phyloP scores from a whole-genome alignment of 2,329 filamentous ascomycete genomes.

The Monosporascus sp. region DNA sequence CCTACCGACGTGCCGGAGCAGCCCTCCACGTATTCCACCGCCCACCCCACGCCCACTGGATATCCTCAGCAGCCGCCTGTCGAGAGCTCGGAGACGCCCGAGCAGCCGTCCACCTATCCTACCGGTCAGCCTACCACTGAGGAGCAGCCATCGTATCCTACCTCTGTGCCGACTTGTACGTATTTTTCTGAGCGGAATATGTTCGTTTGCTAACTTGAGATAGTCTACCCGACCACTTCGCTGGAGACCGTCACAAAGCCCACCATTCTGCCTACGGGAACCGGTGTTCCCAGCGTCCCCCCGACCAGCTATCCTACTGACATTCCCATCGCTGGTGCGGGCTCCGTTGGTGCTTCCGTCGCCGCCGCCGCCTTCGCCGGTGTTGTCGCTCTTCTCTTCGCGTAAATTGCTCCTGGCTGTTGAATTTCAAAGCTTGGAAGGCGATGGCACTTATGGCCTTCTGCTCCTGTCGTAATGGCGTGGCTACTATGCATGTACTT shows the following conservation, averaged over 20 bases:
- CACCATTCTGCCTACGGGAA: slow-evolving; percentile 8
- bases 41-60: no score
- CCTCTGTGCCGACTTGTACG: not conserved
- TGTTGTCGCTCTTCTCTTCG: slow-evolving; percentile 48
- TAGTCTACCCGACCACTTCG: slow-evolving; percentile 1
- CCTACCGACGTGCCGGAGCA: slow-evolving; percentile 13
- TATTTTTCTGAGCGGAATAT: not conserved
- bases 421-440: slow-evolving; percentile 26
- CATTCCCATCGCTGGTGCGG: slow-evolving; percentile 42
- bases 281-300: slow-evolving; percentile 27
- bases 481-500: slow-evolving; percentile 30
- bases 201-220: not conserved
- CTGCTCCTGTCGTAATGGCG: slow-evolving; percentile 24
- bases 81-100: slow-evolving; percentile 4
- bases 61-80: slow-evolving; percentile 18
- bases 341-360: slow-evolving; percentile 48
- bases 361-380: slow-evolving; percentile 50
- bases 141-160: not conserved
- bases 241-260: slow-evolving; percentile 19
- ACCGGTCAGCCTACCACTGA: not conserved
- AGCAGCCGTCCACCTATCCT: not conserved
- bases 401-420: slow-evolving; percentile 34
- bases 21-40: no score
- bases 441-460: slow-evolving; percentile 34
- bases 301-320: slow-evolving; percentile 29